phyloP scores from a whole-genome alignment of 1,139 yeast species.

The Yamadazyma atlantica region DNA sequence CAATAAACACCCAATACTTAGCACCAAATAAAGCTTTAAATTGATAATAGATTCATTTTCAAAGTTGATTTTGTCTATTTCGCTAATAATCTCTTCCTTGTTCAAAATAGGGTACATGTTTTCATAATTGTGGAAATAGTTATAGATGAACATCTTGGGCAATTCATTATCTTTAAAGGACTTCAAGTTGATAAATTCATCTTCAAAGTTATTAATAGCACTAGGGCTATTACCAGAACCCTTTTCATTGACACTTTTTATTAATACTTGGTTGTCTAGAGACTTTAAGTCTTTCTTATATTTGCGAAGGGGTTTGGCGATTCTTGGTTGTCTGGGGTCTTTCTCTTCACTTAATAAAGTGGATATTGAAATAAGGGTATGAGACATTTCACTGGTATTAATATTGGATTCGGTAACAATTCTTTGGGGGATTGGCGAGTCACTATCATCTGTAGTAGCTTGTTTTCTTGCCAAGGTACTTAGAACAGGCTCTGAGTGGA shows the following conservation, averaged over 20 bases:
- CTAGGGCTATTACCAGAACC: neutral
- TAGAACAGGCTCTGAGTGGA: neutral
- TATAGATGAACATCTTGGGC: slow-evolving; percentile 31
- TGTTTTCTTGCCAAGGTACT: too few relatives aligned
- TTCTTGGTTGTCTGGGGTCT: slow-evolving; percentile 1
- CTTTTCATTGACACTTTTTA: slow-evolving; percentile 3
- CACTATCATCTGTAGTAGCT: neutral
- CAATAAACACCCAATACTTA: slow-evolving; percentile 42
- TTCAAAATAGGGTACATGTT: slow-evolving; percentile 38
- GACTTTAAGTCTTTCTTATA: slow-evolving; percentile 2
- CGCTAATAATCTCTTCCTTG: slow-evolving; percentile 19
- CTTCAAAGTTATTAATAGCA: slow-evolving; percentile 18
- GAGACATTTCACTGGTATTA: slow-evolving; percentile 6
- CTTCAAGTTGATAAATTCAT: slow-evolving; percentile 39
- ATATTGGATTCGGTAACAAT: slow-evolving; percentile 1
- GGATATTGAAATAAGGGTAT: slow-evolving; percentile 22
- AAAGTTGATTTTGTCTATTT: slow-evolving; percentile 29
- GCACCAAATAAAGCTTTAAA: slow-evolving; percentile 36
- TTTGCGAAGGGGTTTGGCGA: neutral
- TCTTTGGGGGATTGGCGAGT: slow-evolving; percentile 1
- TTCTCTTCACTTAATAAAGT: slow-evolving; percentile 14
- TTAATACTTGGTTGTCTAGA: slow-evolving; percentile 5
- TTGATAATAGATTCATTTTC: slow-evolving; percentile 36
- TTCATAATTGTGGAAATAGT: slow-evolving; percentile 40
- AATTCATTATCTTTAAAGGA: slow-evolving; percentile 27